Evolutionary conservation across 179 eudicot species (phyloP), one percentile per base, ranked within the genome.

Genomic region (Dionaea muscipula): DNA sequence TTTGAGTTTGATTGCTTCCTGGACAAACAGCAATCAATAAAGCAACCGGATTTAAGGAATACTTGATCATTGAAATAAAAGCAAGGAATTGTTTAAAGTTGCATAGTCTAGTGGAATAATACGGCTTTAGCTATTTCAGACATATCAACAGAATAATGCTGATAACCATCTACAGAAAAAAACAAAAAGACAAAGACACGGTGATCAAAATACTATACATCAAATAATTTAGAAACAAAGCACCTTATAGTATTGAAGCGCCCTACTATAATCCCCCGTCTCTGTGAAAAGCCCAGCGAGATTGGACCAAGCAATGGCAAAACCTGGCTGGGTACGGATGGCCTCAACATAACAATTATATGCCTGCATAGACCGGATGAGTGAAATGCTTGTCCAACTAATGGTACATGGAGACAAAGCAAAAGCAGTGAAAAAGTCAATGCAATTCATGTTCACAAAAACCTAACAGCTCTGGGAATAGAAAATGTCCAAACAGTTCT

Each of bases 211-310:
- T 44, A 59, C 2, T 5, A 45, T 37, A 39, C 39, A 60, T 53
- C 7, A 43, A 59, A 43, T 50, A 24, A 1, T 39, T 8, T 28
- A 10, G 0, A 25, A 27, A 36, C 13, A 11, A 20, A 57, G 25
- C 63, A 85, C 99, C 96, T 85, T 93, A 75, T 88, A 93, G 70
- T 79, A 93, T 40, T 87, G 86, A 63, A 88, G 76, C 67, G 99
- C 96, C 59, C 84, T 71, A 50, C 71, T 79, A 49, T 75, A 80
- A 67, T 93, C 96, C 53, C 99, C 95, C 3, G 91, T 75, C 65
- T 93, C 99, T 85, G 81, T 81, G 40, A 91, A 88, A 56, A 93
- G 86, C n/a, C 96, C 96, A 63, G 93, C 96, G 66, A 93, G 93
- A 66, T 91, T 93, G 54, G 99, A 82, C 99, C 99, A 93, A n/a